Conservation (phyloP, 2,329 filamentous ascomycete genomes). For the Ceratocystis ficicola region DNA sequence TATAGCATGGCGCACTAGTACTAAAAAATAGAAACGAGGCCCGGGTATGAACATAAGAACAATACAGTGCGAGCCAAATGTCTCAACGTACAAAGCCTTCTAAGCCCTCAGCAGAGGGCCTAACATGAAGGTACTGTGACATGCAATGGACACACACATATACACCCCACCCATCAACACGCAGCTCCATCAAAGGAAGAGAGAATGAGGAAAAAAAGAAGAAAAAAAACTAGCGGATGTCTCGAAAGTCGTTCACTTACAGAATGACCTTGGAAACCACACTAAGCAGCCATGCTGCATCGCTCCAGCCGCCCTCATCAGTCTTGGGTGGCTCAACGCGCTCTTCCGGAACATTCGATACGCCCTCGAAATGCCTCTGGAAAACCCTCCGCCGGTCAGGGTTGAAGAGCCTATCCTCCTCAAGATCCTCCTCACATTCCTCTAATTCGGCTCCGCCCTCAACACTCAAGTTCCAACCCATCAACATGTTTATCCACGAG, state of each 20-base stretch:
- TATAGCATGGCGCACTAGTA: background rate
- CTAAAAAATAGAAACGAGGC: background rate
- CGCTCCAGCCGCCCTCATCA: conserved; percentile 51
- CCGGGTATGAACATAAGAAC: background rate
- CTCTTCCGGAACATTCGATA: conserved; percentile 33
- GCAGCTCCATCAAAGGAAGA: background rate
- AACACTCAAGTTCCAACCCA: conserved; percentile 39
- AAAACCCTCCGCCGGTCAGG: conserved; percentile 8
- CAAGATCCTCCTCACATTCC: conserved; percentile 35
- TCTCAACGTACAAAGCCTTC: background rate
- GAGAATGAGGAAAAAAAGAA: background rate
- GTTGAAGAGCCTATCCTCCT: conserved; percentile 29
- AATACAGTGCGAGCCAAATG: background rate
- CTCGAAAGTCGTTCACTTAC: conserved; percentile 25
- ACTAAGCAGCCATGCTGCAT: conserved; percentile 55
- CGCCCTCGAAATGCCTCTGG: conserved; percentile 19
- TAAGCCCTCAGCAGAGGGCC: background rate
- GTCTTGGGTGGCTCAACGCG: conserved; percentile 38
- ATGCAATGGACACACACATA: background rate
- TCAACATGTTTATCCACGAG: conserved; percentile 47
- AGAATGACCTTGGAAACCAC: conserved; percentile 52
- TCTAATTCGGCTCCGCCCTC: conserved; percentile 24
- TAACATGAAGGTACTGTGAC: background rate
- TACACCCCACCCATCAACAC: background rate
- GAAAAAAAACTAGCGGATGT: background rate